phyloP scores from a whole-genome alignment of 176 grass and related monocot species.

The Aegilops bicornis region DNA sequence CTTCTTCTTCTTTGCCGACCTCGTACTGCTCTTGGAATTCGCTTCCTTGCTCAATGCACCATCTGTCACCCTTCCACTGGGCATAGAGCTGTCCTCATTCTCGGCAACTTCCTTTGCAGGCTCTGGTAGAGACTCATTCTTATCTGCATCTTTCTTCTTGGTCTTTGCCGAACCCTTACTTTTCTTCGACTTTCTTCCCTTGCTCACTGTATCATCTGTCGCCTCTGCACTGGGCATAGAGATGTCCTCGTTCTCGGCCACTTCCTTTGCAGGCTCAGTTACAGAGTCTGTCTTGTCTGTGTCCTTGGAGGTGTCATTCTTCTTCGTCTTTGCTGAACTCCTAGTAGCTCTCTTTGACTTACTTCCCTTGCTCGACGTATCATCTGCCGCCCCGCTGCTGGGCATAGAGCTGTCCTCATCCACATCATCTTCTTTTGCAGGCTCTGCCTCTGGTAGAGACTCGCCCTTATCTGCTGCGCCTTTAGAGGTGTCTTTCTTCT shows the following conservation, averaged over 20 bases:
- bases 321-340: constrained; percentile 15
- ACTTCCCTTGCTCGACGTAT: constrained; percentile 1
- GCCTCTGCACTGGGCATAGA: not conserved
- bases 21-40: not conserved
- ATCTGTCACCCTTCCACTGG: not conserved
- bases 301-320: constrained; percentile 4
- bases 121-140: not conserved
- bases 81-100: constrained; percentile 6
- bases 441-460: not conserved
- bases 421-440: constrained; percentile 7
- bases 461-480: not conserved
- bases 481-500: constrained; percentile 2
- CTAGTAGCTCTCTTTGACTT: not conserved
- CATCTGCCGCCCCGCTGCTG: not conserved
- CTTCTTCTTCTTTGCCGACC: constrained; percentile 18
- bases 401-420: constrained; percentile 1
- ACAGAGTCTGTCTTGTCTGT: not conserved
- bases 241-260: not conserved
- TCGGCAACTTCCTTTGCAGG: not conserved
- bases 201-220: constrained; percentile 10
- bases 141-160: not conserved
- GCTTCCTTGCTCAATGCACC: constrained; percentile 7
- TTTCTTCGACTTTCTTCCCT: constrained; percentile 14
- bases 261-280: not conserved
- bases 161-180: constrained; percentile 10